phyloP scores from a whole-genome alignment of 768 basidiomycete species.

The Paxillus ammoniavirescens region DNA sequence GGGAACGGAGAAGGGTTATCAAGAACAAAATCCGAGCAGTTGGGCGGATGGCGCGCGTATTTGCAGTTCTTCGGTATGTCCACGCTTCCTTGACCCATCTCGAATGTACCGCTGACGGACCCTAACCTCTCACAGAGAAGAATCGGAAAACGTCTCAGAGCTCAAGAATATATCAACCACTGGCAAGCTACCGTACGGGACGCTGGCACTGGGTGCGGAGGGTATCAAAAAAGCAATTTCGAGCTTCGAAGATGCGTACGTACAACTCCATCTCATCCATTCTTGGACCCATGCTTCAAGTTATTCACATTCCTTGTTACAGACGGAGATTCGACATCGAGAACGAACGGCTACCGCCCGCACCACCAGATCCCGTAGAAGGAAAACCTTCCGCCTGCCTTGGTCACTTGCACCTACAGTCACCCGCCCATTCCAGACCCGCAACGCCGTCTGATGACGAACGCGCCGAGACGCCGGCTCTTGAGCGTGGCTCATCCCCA shows the following conservation, averaged over 20 bases:
- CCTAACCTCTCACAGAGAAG: constrained; percentile 36
- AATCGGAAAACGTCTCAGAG: constrained; percentile 72
- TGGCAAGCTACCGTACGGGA: constrained; percentile 49
- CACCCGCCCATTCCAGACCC: constrained; percentile 1
- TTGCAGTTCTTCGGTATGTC: constrained; percentile 60
- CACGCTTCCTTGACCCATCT: too few relatives aligned
- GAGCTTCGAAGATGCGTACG: constrained; percentile 67
- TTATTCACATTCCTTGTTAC: neutral
- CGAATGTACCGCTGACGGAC: neutral
- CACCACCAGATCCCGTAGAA: constrained; percentile 20
- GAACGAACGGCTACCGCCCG: constrained; percentile 27
- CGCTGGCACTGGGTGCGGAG: constrained; percentile 61
- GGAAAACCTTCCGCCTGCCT: constrained; percentile 4
- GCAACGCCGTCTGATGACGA: constrained; percentile 36
- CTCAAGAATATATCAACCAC: constrained; percentile 61
- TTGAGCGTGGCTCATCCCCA: constrained; percentile 26
- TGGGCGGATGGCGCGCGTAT: constrained; percentile 66
- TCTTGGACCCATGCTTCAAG: neutral
- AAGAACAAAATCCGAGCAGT: constrained; percentile 74
- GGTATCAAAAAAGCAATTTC: constrained; percentile 73
- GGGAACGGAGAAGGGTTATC: constrained; percentile 53
- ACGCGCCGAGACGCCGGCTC: constrained; percentile 20
- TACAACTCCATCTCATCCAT: constrained; percentile 7
- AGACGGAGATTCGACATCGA: constrained; percentile 28
- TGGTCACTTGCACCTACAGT: constrained; percentile 5